These are phyloP conservation scores for Suillus luteus DNA, from an alignment of 768 basidiomycete genomes.

Conservation along the genomic window DNA sequence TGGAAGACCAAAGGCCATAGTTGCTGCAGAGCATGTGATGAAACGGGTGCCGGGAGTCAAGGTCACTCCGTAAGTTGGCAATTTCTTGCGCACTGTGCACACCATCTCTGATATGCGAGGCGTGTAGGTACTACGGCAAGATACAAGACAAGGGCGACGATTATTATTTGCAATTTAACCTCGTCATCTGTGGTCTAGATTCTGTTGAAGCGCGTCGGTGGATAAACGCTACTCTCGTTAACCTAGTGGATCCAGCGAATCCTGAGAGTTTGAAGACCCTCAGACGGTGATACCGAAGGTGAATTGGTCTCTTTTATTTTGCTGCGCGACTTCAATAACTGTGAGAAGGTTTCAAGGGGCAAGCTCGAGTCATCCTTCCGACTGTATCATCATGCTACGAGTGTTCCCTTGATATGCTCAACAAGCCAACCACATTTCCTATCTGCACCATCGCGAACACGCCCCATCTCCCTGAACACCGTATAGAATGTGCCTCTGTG, in stretches of 20 bases:
- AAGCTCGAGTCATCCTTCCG: slow-evolving; percentile 95
- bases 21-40: slow-evolving; percentile 97
- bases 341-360: slow-evolving; percentile 89
- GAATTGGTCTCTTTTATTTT: slow-evolving; percentile 10
- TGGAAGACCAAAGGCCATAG: slow-evolving; percentile 89
- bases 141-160: slow-evolving; percentile 97
- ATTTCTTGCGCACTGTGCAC: not conserved
- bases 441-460: slow-evolving; percentile 99
- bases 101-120: slow-evolving; percentile 16
- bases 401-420: slow-evolving; percentile 97
- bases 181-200: slow-evolving; percentile 96
- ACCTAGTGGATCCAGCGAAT: slow-evolving; percentile 90
- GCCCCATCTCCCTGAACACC: slow-evolving; percentile 96
- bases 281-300: slow-evolving; percentile 98
- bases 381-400: slow-evolving; percentile 97
- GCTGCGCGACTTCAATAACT: slow-evolving; percentile 7
- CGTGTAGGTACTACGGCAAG: slow-evolving; percentile 85
- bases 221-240: slow-evolving; percentile 98
- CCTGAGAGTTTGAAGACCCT: slow-evolving; percentile 94
- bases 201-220: slow-evolving; percentile 96
- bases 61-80: slow-evolving; percentile 83
- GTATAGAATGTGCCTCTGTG: slow-evolving; percentile 99
- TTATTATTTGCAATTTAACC: slow-evolving; percentile 95
- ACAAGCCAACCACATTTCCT: slow-evolving; percentile 95
- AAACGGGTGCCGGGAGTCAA: slow-evolving; percentile 92